Base-by-base conservation (phyloP, 2,329 filamentous ascomycete genomes). In the Hypoxylon sp. region DNA sequence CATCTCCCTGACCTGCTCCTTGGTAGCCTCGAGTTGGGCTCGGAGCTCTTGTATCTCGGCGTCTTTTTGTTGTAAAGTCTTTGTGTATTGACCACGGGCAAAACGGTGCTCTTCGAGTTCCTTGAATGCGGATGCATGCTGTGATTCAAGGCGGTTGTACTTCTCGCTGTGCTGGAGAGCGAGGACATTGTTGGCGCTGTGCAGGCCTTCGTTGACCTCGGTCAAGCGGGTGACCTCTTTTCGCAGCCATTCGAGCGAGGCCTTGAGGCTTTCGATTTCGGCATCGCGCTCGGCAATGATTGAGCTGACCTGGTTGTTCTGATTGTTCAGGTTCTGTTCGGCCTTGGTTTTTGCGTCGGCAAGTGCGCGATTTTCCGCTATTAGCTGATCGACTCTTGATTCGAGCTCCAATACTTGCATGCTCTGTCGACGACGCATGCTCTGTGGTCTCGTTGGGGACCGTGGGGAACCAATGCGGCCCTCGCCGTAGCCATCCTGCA, bases 361-460 rank as follows among this genome's bases (percentile, higher is more conserved):
- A 26, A 99, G 88, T 67, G 88, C 82, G 60, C 90, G 89, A 76
- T 98, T 98, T 78, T 99, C 95, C 20, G 90, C 89, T 40, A 91
- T 83, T 69, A 99, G 84, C 78, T 95, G 91, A 72, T 97, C 93
- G 73, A 99, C 86, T 74, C 87, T 89, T 64, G 87, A 85, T 82
- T 98, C 93, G 76, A 99, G 89, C 74, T 99, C 95, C 65, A 98
- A 89, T 57, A 95, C 89, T 81, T 98, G 95, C 90, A 98, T 95
- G 85, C 95, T 98, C 80, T 97, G 96, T 76, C 95, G 92, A 77
- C 95, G 94, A 73, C 95, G 94, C 87, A 99, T 92, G 83, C 93
- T 97, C 76, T 94, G 93, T 73, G 96, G 94, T 80, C 95, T 90
- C 72, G 93, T 97, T 58, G 96, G 96, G 74, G 96, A 98, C 75